Base-by-base conservation (phyloP, 176 grass and related monocot genomes). In the Oryza nivara region DNA sequence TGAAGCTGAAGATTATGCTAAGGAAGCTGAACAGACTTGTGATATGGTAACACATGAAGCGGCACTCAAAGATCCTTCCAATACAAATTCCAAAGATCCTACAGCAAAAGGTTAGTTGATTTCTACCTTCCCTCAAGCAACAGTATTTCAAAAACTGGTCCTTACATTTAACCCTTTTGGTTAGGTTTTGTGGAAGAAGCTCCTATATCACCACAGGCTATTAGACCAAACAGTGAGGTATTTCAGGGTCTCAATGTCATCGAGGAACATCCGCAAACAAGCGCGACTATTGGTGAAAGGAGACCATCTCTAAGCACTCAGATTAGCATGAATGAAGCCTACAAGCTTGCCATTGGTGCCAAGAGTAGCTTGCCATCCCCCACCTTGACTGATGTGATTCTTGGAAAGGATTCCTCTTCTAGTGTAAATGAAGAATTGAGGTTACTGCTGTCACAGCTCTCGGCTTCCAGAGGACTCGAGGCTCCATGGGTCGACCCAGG, bases 391-490 rank as follows among this genome's bases (percentile, higher is more conserved):
- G 96, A 99, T 89, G 83, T 99, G 47, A 89, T 99, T 84, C 91
- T 92, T 75, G 92, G 93, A 34, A 99, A 94, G 76, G 93, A 91
- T 69, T 86, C 90, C 85, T 88, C 89, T 67, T 92, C 89, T 78
- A 90, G 72, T 80, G 86, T 87, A 75, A 91, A 96, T 16, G 96
- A 95, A 87, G 93, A 96, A 82, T 56, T 99, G 32, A 89, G 91
- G 77, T 85, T 89, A 69, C 85, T 98, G 23, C 78, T 98, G 47
- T 93, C 93, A 67, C 93, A 95, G 63, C 88, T 98, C 65, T 93
- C 96, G 52, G 86, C 93, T 70, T 77, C 89, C 45, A 84, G 86
- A 71, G 85, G 89, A 15, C 78, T 94, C 11, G 92, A 94, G 68
- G 79, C 84, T 45, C 81, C 80, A 51, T 89, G 94, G 91, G 16